These are phyloP conservation scores for Pinguiococcus pyrenoidosus DNA, from an alignment of 108 stramenopile genomes.

Conservation along the genomic window DNA sequence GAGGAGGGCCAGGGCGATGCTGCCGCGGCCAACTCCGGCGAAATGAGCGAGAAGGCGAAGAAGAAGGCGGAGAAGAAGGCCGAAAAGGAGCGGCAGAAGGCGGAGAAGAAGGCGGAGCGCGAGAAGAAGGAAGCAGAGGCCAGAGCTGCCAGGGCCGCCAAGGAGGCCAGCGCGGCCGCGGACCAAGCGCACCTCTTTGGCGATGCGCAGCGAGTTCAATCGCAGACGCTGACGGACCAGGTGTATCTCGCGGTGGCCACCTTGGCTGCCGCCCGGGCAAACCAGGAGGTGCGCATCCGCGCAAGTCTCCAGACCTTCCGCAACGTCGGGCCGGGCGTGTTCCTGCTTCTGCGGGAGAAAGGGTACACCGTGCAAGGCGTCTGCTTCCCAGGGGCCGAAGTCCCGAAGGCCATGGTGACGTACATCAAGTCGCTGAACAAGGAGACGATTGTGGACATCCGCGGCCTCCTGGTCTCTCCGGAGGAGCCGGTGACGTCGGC, in stretches of 20 bases:
- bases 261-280: background rate
- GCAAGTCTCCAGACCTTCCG: slow-evolving; percentile 35
- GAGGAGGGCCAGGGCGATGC: background rate
- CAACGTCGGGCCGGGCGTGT: slow-evolving; percentile 81
- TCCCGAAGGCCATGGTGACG: slow-evolving; percentile 78
- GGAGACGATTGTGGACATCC: slow-evolving; percentile 88
- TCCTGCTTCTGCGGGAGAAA: slow-evolving; percentile 76
- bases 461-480: slow-evolving; percentile 60
- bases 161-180: background rate
- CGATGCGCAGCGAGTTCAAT: background rate
- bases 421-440: slow-evolving; percentile 66
- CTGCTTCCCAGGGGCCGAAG: slow-evolving; percentile 30
- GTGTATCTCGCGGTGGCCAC: background rate
- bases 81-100: background rate
- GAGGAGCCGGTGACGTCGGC: slow-evolving; percentile 66
- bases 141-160: background rate
- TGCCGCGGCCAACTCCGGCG: background rate
- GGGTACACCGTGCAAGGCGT: slow-evolving; percentile 86
- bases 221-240: background rate
- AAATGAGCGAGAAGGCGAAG: background rate
- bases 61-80: background rate
- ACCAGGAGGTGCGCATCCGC: background rate
- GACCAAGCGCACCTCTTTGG: background rate
- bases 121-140: background rate
- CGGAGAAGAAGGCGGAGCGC: background rate